phyloP scores from a whole-genome alignment of 78 protist species.

The Dictyostelium capitatum region DNA sequence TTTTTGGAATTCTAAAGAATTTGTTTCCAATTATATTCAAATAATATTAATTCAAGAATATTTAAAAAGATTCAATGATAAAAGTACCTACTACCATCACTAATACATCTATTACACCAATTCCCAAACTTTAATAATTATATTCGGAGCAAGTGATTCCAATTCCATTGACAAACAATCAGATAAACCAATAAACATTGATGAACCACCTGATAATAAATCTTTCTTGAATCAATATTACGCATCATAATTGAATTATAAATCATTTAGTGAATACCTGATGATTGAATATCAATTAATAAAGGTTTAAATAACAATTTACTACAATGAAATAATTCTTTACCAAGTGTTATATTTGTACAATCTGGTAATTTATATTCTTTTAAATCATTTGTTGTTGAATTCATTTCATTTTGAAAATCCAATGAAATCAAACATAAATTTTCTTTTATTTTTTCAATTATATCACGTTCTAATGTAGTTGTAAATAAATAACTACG shows the following conservation, averaged over 20 bases:
- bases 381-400: slow-evolving; percentile 23
- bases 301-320: not conserved
- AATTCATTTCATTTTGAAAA: slow-evolving; percentile 43
- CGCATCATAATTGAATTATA: slow-evolving; percentile 85
- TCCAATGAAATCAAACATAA: slow-evolving; percentile 46
- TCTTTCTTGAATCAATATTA: slow-evolving; percentile 84
- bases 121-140: slow-evolving; percentile 62
- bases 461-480: slow-evolving; percentile 58
- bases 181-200: slow-evolving; percentile 67
- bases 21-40: too few species aligned
- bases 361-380: slow-evolving; percentile 82
- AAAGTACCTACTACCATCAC: too few species aligned
- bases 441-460: slow-evolving; percentile 78
- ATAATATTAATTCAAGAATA: too few species aligned
- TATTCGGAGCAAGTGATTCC: not conserved
- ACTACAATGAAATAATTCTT: slow-evolving; percentile 81
- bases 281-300: slow-evolving; percentile 67
- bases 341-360: slow-evolving; percentile 85
- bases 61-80: too few species aligned
- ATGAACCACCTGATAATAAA: slow-evolving; percentile 87
- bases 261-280: slow-evolving; percentile 74
- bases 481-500: slow-evolving; percentile 87
- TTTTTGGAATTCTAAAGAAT: too few species aligned
- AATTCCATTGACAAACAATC: not conserved
- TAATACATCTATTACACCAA: too few species aligned